phyloP scores from a whole-genome alignment of 208 protist species.

The Trypanosomatidae sp. region DNA sequence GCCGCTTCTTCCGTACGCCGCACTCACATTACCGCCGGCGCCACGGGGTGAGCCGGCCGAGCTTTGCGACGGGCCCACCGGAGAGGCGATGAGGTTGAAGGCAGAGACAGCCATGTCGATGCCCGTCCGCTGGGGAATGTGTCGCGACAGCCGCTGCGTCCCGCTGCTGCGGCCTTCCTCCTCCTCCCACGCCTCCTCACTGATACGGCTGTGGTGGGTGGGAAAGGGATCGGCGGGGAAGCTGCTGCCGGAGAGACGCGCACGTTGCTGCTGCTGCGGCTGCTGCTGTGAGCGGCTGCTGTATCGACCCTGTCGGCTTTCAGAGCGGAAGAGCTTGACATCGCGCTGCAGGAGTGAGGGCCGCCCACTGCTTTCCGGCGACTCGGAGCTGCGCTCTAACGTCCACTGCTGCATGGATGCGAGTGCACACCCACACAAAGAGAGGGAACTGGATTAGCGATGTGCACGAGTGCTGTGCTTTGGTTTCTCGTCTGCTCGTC shows the following conservation, averaged over 20 bases:
- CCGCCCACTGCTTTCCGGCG: constrained; percentile 28
- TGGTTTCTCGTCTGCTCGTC: no score
- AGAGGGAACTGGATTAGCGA: no score
- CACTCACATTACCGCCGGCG: no score
- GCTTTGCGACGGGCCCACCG: constrained; percentile 1
- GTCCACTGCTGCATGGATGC: constrained; percentile 39
- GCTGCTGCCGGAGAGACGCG: neutral
- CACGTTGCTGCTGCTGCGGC: no score
- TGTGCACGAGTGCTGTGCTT: no score
- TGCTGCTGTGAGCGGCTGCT: constrained; percentile 2
- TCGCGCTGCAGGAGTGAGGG: constrained; percentile 14
- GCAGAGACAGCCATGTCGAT: constrained; percentile 79
- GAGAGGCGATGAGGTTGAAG: constrained; percentile 55
- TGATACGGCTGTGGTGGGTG: neutral
- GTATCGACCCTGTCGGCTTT: constrained; percentile 2
- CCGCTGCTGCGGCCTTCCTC: constrained; percentile 35
- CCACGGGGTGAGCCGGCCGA: constrained; percentile 17
- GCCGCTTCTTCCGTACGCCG: no score
- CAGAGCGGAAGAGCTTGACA: constrained; percentile 11
- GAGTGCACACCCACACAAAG: no score
- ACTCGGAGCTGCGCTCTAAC: constrained; percentile 28
- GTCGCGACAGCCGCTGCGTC: constrained; percentile 64
- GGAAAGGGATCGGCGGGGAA: neutral
- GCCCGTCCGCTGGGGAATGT: constrained; percentile 83
- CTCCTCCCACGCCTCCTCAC: constrained; percentile 37